Evolutionary conservation across 2,329 filamentous ascomycete genomes (phyloP), one percentile per base, ranked within the genome.

Genomic region (Colletotrichum shisoi): DNA sequence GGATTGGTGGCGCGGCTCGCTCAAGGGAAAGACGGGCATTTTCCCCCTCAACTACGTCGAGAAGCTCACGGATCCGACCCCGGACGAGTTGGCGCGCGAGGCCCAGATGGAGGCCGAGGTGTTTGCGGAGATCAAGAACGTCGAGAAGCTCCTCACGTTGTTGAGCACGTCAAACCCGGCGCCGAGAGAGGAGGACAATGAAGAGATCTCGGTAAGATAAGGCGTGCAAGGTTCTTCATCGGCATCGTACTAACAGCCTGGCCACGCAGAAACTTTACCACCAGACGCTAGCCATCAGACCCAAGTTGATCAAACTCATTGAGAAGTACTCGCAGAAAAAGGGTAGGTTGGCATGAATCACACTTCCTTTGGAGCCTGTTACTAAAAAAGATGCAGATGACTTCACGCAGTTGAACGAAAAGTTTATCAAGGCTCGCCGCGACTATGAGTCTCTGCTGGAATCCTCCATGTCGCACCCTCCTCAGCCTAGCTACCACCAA

Each of bases 241-340:
- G 17, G 27, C 15, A n/a, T 34, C 17, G 3, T 37, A 40, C 60
- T 58, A 13, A 57, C 17, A 21, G 21, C 27, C 31, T 34, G 39
- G 21, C 19, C 21, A 21, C 9, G 3, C 71, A 88, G 85, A 90
- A 89, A 86, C 85, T 84, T 73, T 99, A 99, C 75, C 94, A 99
- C 76, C 93, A 94, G 70, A 98, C 95, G 0, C 80, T 98, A 70
- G 92, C 94, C 3, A 99, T 99, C 74, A 87, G 95, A 39, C 95
- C 95, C 13, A 99, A 99, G 81, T 82, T 99, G 69, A 98, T 99
- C 76, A 96, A 98, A 81, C 82, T 99, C 57, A 99, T 99, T 76
- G 95, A 96, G 70, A 98, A 98, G 78, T 99, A 99, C 76, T 98
- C 95, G 11, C 95, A 99, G 77, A 98, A 97, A 86, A 99, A 99